Evolutionary conservation across 2,329 filamentous ascomycete species (phyloP).

Genomic region (Aspergillus fructus): DNA sequence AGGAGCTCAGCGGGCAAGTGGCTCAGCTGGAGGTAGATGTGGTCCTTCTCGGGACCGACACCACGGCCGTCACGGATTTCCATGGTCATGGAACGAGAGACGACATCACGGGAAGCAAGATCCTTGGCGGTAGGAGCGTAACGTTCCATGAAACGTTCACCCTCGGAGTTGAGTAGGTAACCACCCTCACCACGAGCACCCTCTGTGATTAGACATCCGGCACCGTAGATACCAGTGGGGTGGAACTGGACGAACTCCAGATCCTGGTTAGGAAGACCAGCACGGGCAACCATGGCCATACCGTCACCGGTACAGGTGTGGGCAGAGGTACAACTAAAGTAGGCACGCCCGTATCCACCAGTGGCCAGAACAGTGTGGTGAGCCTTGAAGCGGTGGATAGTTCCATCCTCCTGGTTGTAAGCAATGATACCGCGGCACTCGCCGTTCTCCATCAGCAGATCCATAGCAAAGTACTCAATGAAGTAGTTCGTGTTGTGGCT

Average conservation of each 20-base stretch:
- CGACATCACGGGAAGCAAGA: constrained; percentile 92
- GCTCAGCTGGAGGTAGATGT: constrained; percentile 97
- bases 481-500: constrained; percentile 99
- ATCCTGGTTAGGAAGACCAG: constrained; percentile 97
- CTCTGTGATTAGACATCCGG: constrained; percentile 96
- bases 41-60: constrained; percentile 95
- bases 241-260: constrained; percentile 99
- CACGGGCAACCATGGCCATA: constrained; percentile 98
- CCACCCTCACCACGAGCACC: constrained; percentile 97
- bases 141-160: constrained; percentile 98
- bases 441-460: constrained; percentile 96
- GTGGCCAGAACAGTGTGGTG: constrained; percentile 97
- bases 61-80: constrained; percentile 97
- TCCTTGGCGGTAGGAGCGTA: constrained; percentile 98
- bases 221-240: constrained; percentile 97
- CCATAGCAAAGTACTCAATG: constrained; percentile 97
- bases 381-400: constrained; percentile 92
- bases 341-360: constrained; percentile 94
- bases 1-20: constrained; percentile 90
- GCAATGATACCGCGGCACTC: constrained; percentile 95
- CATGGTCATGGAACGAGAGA: constrained; percentile 96
- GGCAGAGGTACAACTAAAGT: constrained; percentile 97
- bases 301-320: constrained; percentile 99
- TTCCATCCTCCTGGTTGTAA: constrained; percentile 98
- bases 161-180: constrained; percentile 95